Conservation (phyloP, 164 flowering plant species). For the Aristolochia contorta region DNA sequence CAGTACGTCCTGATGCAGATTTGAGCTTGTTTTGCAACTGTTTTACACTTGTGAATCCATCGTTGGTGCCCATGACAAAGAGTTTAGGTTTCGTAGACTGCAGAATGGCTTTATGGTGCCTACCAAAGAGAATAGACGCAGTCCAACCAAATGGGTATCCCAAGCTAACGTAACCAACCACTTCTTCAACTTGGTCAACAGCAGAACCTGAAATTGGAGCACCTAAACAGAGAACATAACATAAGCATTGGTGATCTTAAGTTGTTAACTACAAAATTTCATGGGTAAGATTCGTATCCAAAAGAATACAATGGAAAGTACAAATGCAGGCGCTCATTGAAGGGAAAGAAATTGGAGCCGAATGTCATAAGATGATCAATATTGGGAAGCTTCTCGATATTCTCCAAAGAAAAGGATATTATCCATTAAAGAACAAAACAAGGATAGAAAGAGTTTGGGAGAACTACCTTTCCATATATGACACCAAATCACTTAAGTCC, state of each 20-base stretch:
- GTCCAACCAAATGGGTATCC: conserved; percentile 84
- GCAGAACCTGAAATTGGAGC: conserved; percentile 97
- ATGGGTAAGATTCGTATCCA: no score
- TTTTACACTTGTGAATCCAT: conserved; percentile 86
- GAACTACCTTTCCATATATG: no score
- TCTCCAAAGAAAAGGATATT: no score
- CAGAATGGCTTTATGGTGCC: conserved; percentile 76
- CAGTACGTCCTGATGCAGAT: conserved; percentile 62
- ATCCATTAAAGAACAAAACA: no score
- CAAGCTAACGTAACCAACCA: conserved; percentile 77
- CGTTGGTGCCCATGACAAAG: conserved; percentile 86
- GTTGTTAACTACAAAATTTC: no score
- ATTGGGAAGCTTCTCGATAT: no score
- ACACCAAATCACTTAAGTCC: no score
- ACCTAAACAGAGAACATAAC: conserved; percentile 33
- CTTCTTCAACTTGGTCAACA: conserved; percentile 62
- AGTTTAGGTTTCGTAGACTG: conserved; percentile 76
- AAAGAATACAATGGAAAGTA: no score
- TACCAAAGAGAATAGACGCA: conserved; percentile 86
- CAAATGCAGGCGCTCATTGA: no score
- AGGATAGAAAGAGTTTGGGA: no score
- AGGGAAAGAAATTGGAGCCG: no score
- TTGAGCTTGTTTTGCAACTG: conserved; percentile 73
- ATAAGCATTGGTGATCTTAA: not conserved
- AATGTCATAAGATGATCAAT: no score